Evolutionary conservation across 2,329 filamentous ascomycete genomes (phyloP).

Genomic region (Tolypocladium ophioglossoides): DNA sequence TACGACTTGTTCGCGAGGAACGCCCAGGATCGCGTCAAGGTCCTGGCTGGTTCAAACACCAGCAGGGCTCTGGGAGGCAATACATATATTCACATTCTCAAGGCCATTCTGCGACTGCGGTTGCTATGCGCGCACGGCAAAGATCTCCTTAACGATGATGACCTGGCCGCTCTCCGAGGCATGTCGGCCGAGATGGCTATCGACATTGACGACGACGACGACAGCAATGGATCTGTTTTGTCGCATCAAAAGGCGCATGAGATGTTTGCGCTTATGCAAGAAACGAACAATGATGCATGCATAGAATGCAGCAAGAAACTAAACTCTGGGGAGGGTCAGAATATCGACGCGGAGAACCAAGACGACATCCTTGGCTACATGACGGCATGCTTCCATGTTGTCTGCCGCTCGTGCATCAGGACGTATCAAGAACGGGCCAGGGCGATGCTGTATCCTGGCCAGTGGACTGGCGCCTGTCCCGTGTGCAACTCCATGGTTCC

Average conservation of each 20-base stretch:
- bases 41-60: slow-evolving; percentile 49
- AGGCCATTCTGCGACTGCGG: slow-evolving; percentile 80
- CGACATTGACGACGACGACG: slow-evolving; percentile 72
- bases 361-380: slow-evolving; percentile 65
- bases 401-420: slow-evolving; percentile 66
- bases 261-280: slow-evolving; percentile 73
- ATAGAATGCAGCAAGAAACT: slow-evolving; percentile 58
- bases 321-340: slow-evolving; percentile 41
- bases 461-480: slow-evolving; percentile 46
- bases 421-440: slow-evolving; percentile 44
- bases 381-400: slow-evolving; percentile 77
- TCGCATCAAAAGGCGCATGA: slow-evolving; percentile 69
- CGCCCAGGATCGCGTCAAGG: slow-evolving; percentile 67
- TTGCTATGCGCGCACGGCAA: slow-evolving; percentile 91
- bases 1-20: slow-evolving; percentile 81
- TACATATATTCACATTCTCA: slow-evolving; percentile 88
- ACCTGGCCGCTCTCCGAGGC: slow-evolving; percentile 70
- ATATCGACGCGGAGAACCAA: slow-evolving; percentile 46
- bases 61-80: slow-evolving; percentile 66
- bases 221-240: slow-evolving; percentile 45
- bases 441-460: slow-evolving; percentile 22
- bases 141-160: slow-evolving; percentile 76
- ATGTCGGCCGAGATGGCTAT: slow-evolving; percentile 79
- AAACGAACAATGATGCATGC: slow-evolving; percentile 70
- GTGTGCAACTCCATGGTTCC: slow-evolving; percentile 56